phyloP scores from a whole-genome alignment of 2,329 filamentous ascomycete genomes.

The Fusarium equiseti region DNA sequence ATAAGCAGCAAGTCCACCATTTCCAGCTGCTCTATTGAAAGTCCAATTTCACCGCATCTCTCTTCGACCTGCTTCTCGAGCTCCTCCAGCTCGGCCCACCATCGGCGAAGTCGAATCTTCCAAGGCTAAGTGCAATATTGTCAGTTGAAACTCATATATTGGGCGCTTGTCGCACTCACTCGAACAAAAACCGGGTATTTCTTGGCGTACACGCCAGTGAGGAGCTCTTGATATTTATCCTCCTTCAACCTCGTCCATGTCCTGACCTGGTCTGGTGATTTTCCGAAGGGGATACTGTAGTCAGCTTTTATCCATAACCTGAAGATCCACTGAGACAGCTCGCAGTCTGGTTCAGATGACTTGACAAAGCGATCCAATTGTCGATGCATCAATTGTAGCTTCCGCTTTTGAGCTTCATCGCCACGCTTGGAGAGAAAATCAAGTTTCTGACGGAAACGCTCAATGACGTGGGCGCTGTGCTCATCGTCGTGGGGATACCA shows the following conservation, averaged over 20 bases:
- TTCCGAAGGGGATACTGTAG: conserved; percentile 27
- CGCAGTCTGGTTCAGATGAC: background rate
- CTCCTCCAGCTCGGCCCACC: conserved; percentile 35
- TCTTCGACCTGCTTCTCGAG: conserved; percentile 17
- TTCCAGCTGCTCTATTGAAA: conserved; percentile 35
- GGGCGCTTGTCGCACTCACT: conserved; percentile 24
- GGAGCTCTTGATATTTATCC: conserved; percentile 15
- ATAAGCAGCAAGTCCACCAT: conserved; percentile 38
- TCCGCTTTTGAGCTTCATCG: conserved; percentile 13
- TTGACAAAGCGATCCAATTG: conserved; percentile 14
- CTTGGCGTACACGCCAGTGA: conserved; percentile 14
- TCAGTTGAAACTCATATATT: background rate
- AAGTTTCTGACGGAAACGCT: conserved; percentile 18
- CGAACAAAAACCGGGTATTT: conserved; percentile 37
- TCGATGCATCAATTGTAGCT: background rate
- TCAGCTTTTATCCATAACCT: conserved; percentile 21
- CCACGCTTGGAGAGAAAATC: background rate
- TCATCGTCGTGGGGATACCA: conserved; percentile 31
- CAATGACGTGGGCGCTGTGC: conserved; percentile 14
- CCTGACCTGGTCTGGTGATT: conserved; percentile 19
- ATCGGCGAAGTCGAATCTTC: conserved; percentile 42
- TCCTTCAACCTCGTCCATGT: conserved; percentile 34
- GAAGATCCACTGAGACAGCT: conserved; percentile 33
- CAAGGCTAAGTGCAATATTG: conserved; percentile 27
- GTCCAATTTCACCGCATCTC: conserved; percentile 7